Conservation (phyloP, 2,329 filamentous ascomycete genomes). For the Xylariaceae sp. region DNA sequence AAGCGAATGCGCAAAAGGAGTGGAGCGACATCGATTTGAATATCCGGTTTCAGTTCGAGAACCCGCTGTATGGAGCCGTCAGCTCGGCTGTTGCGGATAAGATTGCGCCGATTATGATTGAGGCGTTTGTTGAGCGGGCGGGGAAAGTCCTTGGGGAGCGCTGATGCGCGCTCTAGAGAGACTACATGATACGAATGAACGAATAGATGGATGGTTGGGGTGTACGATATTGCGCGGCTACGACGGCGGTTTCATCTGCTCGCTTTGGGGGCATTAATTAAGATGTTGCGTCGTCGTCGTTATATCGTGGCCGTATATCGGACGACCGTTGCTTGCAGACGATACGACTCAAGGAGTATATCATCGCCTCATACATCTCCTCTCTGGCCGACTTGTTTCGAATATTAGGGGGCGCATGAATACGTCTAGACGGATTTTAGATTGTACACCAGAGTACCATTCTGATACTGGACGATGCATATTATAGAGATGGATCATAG, state of each 20-base stretch:
- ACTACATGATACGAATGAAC: too few species aligned
- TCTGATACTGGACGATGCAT: background rate
- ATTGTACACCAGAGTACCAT: background rate
- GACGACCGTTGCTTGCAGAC: background rate
- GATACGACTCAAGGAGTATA: background rate
- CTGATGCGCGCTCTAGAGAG: too few species aligned
- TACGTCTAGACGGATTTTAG: background rate
- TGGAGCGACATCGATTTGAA: constrained; percentile 69
- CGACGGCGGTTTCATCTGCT: too few species aligned
- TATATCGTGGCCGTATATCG: background rate
- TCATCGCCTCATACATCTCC: background rate
- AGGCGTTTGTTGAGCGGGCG: constrained; percentile 84
- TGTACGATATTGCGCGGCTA: too few species aligned
- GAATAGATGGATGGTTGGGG: too few species aligned
- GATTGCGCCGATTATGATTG: constrained; percentile 82
- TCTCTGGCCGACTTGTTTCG: background rate
- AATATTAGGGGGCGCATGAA: background rate
- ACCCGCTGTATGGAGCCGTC: constrained; percentile 79
- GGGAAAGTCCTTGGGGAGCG: constrained; percentile 43
- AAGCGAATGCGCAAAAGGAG: constrained; percentile 21
- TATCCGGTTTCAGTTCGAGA: constrained; percentile 80
- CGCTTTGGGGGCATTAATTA: too few species aligned
- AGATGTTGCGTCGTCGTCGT: too few species aligned
- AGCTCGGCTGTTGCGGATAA: constrained; percentile 77
- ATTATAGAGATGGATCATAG: background rate